Evolutionary conservation across 805 yeast species (phyloP).

Genomic region (Candida hungchunana): DNA sequence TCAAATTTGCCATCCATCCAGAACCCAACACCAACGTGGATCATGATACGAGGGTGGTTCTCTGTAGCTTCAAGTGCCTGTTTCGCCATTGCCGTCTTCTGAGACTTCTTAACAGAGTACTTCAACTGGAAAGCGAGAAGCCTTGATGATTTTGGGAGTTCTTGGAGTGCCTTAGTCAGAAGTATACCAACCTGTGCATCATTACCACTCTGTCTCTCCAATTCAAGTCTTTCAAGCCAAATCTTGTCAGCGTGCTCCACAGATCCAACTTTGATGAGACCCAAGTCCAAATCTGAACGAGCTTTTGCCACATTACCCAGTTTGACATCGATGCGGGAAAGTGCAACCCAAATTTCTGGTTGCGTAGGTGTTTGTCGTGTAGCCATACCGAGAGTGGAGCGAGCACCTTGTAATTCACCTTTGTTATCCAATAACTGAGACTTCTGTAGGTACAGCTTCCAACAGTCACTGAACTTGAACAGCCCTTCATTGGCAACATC

Average conservation of each 20-base stretch:
- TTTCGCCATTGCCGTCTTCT: slow-evolving; percentile 53
- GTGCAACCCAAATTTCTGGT: slow-evolving; percentile 49
- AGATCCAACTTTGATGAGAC: slow-evolving; percentile 40
- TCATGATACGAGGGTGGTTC: slow-evolving; percentile 54
- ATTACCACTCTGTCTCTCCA: slow-evolving; percentile 54
- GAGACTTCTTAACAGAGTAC: slow-evolving; percentile 40
- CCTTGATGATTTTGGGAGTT: slow-evolving; percentile 51
- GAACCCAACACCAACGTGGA: slow-evolving; percentile 63
- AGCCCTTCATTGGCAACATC: slow-evolving; percentile 44
- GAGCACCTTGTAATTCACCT: slow-evolving; percentile 35
- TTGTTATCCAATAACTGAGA: slow-evolving; percentile 47
- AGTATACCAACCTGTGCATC: slow-evolving; percentile 47
- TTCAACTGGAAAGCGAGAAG: slow-evolving; percentile 65
- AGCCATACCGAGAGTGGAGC: slow-evolving; percentile 46
- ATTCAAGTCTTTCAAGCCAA: slow-evolving; percentile 51
- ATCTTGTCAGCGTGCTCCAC: slow-evolving; percentile 46
- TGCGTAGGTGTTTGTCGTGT: slow-evolving; percentile 42
- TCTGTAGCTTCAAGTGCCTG: slow-evolving; percentile 69
- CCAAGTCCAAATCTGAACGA: slow-evolving; percentile 69
- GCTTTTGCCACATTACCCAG: slow-evolving; percentile 49
- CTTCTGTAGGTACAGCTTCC: slow-evolving; percentile 56
- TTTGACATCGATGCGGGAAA: slow-evolving; percentile 41
- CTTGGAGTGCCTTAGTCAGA: slow-evolving; percentile 53
- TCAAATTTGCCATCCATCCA: slow-evolving; percentile 59
- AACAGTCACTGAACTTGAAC: slow-evolving; percentile 41